Conservation (phyloP, 2,329 filamentous ascomycete genomes). For the Fusarium papillatum region DNA sequence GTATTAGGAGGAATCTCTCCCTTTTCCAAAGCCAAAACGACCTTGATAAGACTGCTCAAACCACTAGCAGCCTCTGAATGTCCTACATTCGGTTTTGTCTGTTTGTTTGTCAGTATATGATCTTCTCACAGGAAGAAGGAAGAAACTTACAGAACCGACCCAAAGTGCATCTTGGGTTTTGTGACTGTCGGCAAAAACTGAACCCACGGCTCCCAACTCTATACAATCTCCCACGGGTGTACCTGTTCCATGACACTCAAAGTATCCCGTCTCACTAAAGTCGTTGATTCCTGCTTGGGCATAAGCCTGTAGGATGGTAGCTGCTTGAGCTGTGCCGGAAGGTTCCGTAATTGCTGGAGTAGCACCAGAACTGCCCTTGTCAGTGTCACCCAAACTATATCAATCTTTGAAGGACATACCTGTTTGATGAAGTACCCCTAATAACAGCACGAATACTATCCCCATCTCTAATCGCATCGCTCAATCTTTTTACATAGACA, state of each 20-base stretch:
- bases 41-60: slow-evolving; percentile 45
- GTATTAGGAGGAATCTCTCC: slow-evolving; percentile 44
- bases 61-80: slow-evolving; percentile 47
- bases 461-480: slow-evolving; percentile 64
- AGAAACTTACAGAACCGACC: slow-evolving; percentile 60
- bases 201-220: slow-evolving; percentile 49
- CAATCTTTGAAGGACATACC: slow-evolving; percentile 47
- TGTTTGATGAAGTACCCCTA: slow-evolving; percentile 61
- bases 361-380: slow-evolving; percentile 56
- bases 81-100: slow-evolving; percentile 45
- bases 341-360: slow-evolving; percentile 66
- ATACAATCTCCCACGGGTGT: slow-evolving; percentile 46
- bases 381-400: slow-evolving; percentile 6
- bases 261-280: slow-evolving; percentile 44
- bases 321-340: slow-evolving; percentile 56
- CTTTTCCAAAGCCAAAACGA: slow-evolving; percentile 42
- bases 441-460: slow-evolving; percentile 66
- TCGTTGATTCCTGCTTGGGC: slow-evolving; percentile 30
- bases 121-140: background rate
- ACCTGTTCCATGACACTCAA: slow-evolving; percentile 49
- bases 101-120: slow-evolving; percentile 40
- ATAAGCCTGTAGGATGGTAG: slow-evolving; percentile 48
- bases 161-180: slow-evolving; percentile 47
- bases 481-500: slow-evolving; percentile 66
- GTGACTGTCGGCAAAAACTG: slow-evolving; percentile 45